Base-by-base conservation (phyloP, 2,329 filamentous ascomycete species). In the Madurella fahalii region DNA sequence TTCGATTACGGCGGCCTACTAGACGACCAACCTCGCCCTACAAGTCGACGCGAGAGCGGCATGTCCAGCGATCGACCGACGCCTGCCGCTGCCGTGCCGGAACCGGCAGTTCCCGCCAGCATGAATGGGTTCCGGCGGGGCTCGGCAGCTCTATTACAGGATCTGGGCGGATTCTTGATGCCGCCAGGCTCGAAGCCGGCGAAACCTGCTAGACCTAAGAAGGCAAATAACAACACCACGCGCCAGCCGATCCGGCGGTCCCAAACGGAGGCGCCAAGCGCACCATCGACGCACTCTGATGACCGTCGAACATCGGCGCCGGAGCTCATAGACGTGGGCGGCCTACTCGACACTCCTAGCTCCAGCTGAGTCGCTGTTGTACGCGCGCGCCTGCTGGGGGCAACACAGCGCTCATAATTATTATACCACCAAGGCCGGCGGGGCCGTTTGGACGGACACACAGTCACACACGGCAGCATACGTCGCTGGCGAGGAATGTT, bases 1-100 rank as follows among this genome's bases (percentile, higher is more conserved):
- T 91, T 93, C 63, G 92, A 96, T 61, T 86, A 91, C 1, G 90
- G 90, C 18, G 89, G 89, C 0, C 72, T 95, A 0, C 73, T 95
- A 5, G 77, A 77, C 16, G 77, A 78, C 59, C 71, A 67, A 37
- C 58, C 25, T 4, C 11, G 13, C 20, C 52, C 40, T 16, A 42
- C 47, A 15, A 66, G 69, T 46, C 67, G 71, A 40, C 70, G 72
- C 11, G 72, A 72, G 31, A 79, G 76, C 58, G 68, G 67, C 53
- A 69, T 70, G 18, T 78, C 76, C 5, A 72, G 70, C 44, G 59
- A 71, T 31, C 75, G 74, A 32, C 71, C 74, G 1, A 61, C 67
- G 15, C 66, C 72, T 11, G 65, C 71, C 1, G 68, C 47, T 30
- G 67, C 53, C 15, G 61, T 67, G 15, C 74, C 77, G 8, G 72